Evolutionary conservation across 192 early-diverging fungal genomes (phyloP).

Genomic region (Pilobolus umbonatus): DNA sequence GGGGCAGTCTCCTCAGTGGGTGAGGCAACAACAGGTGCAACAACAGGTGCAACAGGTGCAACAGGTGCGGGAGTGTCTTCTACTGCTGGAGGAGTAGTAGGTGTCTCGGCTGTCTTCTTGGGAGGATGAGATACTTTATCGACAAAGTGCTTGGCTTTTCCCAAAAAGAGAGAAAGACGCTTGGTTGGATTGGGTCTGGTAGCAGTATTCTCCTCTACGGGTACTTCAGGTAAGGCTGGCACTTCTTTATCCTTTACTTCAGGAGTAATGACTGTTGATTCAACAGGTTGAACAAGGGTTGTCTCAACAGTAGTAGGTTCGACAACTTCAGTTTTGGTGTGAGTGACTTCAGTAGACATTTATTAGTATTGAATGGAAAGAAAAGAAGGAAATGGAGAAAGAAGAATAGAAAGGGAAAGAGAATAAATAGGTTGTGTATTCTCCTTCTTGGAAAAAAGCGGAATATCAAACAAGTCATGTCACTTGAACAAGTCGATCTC

Average conservation of each 20-base stretch:
- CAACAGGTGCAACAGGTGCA: constrained; percentile 1
- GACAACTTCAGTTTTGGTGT: background rate
- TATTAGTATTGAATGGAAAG: background rate
- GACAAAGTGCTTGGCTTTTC: constrained; percentile 23
- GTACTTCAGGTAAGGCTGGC: background rate
- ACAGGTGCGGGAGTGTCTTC: constrained; percentile 1
- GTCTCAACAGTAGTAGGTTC: background rate
- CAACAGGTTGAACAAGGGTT: background rate
- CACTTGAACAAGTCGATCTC: too few species aligned
- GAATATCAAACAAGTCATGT: background rate
- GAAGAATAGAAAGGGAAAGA: constrained; percentile 5
- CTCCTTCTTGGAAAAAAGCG: background rate
- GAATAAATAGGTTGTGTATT: background rate
- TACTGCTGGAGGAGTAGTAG: background rate
- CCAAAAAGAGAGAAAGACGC: constrained; percentile 18
- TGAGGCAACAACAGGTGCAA: background rate
- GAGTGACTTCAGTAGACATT: constrained; percentile 11
- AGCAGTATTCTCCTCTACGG: constrained; percentile 10
- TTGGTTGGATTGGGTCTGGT: constrained; percentile 15
- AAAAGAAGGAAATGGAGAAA: background rate
- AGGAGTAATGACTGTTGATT: background rate
- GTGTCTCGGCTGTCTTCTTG: background rate
- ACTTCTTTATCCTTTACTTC: background rate
- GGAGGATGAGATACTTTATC: constrained; percentile 6
- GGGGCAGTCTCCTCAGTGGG: background rate